Base-by-base conservation (phyloP, 495 filamentous ascomycete genomes). In the Margaritispora aquatica region DNA sequence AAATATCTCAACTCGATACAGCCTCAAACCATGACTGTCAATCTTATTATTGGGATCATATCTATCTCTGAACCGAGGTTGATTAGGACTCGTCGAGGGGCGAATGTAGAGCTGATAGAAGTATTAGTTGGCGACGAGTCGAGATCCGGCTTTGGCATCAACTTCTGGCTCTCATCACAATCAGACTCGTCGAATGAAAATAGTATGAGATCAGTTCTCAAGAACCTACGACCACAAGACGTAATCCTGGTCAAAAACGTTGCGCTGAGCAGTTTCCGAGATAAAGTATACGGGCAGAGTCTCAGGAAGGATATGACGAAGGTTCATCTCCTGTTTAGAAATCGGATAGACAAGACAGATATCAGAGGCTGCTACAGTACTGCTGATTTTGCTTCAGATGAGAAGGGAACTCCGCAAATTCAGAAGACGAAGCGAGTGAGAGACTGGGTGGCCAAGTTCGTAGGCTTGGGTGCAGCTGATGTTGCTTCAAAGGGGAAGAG, bases 121-220 rank as follows among this genome's bases (percentile, higher is more conserved):
- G 69, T 95, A 4, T 77, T 91, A 1, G 88, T 96, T 1, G 92
- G 88, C 13, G 93, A 97, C 66, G 90, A 96, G 56, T 94, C 90
- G 1, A 82, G 78, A 51, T 84, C 88, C 13, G 89, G 88, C 15
- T 96, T 97, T 69, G 81, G 77, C 13, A 73, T 97, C 59, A 93
- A 87, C 26, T 87, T 96, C 62, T 97, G 93, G 93, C 75, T 96
- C 15, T 61, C 55, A 50, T 65, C 73, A 5, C 63, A 62, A 10
- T 71, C 69, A 65, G 57, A 60, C 20, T 64, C n/a, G n/a, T n/a
- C 68, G 26, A 61, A 67, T 20, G 62, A 69, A 7, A 62, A 69
- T 1, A 72, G 74, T 53, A 71, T 86, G 21, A 67, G 73, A 8
- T 58, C 57, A 22, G 69, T 69, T 2, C 70, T 90, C 8, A 68